phyloP scores from a whole-genome alignment of 1,284 basidiomycete genomes.

The Gomphus sp. region DNA sequence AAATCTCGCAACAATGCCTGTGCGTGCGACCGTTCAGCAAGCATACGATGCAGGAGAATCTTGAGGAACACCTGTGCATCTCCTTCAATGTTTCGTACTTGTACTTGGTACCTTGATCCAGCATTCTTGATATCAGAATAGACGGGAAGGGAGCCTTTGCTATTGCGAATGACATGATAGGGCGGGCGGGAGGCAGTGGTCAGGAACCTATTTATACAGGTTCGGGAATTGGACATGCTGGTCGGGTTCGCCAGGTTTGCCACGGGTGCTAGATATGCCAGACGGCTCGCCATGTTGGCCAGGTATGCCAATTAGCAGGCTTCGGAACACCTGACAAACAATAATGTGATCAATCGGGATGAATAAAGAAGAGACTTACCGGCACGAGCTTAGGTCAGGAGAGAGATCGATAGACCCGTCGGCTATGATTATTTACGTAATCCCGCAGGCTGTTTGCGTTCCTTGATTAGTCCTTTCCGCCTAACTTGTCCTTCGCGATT shows the following conservation, averaged over 20 bases:
- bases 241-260: neutral
- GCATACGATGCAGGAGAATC: slow-evolving; percentile 3
- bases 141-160: slow-evolving; percentile 56
- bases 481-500: neutral
- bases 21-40: neutral
- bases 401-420: neutral
- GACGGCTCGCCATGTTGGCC: neutral
- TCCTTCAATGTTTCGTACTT: slow-evolving; percentile 40
- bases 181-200: slow-evolving; percentile 15
- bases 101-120: slow-evolving; percentile 42
- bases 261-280: neutral
- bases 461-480: neutral
- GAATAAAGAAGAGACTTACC: no score
- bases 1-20: slow-evolving; percentile 49
- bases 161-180: slow-evolving; percentile 57
- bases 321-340: no score
- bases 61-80: slow-evolving; percentile 27
- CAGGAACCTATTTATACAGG: neutral
- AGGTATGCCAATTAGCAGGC: no score
- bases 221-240: neutral
- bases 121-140: slow-evolving; percentile 63
- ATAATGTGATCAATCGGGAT: neutral
- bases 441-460: neutral
- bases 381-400: no score
- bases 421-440: neutral